phyloP scores from a whole-genome alignment of 2,329 filamentous ascomycete genomes.

The Capronia americana region DNA sequence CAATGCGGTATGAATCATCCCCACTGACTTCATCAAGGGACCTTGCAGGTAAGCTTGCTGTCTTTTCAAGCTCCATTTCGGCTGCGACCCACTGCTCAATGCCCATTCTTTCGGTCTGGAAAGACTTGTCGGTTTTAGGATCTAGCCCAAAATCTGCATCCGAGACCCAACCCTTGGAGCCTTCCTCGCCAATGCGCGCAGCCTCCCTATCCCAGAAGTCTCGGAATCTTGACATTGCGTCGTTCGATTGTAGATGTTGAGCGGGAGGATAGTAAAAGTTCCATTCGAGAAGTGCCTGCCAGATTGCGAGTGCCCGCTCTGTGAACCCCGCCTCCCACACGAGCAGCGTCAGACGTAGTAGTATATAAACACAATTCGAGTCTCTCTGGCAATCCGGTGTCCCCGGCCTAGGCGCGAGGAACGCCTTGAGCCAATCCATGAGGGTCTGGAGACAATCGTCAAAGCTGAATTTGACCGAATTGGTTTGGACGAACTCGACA shows the following conservation, averaged over 20 bases:
- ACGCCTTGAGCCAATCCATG: conserved; percentile 61
- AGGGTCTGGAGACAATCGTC: conserved; percentile 69
- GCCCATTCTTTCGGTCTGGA: conserved; percentile 46
- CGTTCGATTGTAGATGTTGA: conserved; percentile 20
- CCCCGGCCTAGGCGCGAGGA: conserved; percentile 28
- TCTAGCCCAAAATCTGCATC: conserved; percentile 30
- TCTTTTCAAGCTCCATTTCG: conserved; percentile 35
- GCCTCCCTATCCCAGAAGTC: conserved; percentile 89
- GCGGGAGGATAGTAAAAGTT: conserved; percentile 64
- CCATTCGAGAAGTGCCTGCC: conserved; percentile 82
- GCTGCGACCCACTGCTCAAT: conserved; percentile 38
- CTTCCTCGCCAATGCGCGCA: conserved; percentile 75
- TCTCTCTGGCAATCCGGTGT: conserved; percentile 37
- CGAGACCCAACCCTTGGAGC: conserved; percentile 71
- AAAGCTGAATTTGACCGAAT: conserved; percentile 70
- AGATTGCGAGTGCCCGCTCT: conserved; percentile 77
- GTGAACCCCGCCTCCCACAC: conserved; percentile 77
- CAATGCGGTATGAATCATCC: conserved; percentile 81
- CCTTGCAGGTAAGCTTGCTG: conserved; percentile 65
- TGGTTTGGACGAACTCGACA: conserved; percentile 73
- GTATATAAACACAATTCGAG: conserved; percentile 67
- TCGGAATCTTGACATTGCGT: conserved; percentile 57
- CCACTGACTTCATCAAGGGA: conserved; percentile 76
- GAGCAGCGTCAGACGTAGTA: conserved; percentile 76
- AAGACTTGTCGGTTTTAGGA: conserved; percentile 15